Base-by-base conservation (phyloP, 176 grass and related monocot species). In the Oryza rufipogon region DNA sequence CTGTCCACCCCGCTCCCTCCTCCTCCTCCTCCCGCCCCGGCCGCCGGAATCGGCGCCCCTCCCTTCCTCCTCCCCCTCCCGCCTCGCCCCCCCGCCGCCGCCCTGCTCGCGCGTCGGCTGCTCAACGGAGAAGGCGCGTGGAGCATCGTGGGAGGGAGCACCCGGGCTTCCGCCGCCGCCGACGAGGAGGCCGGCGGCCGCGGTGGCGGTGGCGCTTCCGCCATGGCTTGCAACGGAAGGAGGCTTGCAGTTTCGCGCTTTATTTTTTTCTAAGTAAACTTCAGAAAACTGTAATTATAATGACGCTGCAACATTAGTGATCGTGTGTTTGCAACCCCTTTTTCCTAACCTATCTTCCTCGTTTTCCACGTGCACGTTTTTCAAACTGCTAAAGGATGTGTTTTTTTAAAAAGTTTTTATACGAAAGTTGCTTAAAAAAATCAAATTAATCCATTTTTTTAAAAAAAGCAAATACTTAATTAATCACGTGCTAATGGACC, bases 151-250 rank as follows among this genome's bases (percentile, higher is more conserved):
- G 42, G 9, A 20, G 82, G 87, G 52, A 89, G 77, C 22, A 11
- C 19, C 9, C 77, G 77, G 9, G 41, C 30, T 26, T 15, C 64
- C 1, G 51, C 36, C 5, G 4, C 19, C 6, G 71, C 25, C 9
- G 46, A n/a, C 19, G 63, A 74, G 1, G 71, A 60, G 3, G 49
- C 38, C 36, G 36, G 36, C 36, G 17, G 1, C 17, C 12, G 46
- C 63, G 36, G 34, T 36, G 34, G 34, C 47, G 61, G 47, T 12
- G 38, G 51, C 9, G 64, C 30, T 25, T 85, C 77, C 71, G 64
- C 52, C 83, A 85, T 85, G 64, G 78, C 66, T 85, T 81, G 34
- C 15, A 26, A 15, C 45, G 77, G 25, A 63, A 64, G 79, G 20
- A 72, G 77, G 17, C 25, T 75, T 67, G 81, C 58, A 15, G 42